Evolutionary conservation across 2,329 filamentous ascomycete genomes (phyloP).

Genomic region (Camptophora hylomeconis): DNA sequence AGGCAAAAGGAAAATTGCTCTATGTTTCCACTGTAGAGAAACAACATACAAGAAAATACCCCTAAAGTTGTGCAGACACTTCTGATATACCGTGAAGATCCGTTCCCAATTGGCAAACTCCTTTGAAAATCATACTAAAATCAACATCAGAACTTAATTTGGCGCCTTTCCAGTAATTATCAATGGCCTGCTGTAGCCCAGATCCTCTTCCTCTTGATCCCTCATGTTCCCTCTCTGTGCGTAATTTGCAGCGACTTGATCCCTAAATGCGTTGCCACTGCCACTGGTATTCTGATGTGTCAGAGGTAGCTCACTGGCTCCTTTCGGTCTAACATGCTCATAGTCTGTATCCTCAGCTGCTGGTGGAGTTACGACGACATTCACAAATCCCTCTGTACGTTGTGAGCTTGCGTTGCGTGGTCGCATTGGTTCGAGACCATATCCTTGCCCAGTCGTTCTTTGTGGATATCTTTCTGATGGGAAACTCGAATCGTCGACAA

Average conservation of each 20-base stretch:
- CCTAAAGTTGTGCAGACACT: too few species aligned
- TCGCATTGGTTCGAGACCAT: conserved; percentile 3
- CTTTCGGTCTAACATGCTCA: conserved; percentile 2
- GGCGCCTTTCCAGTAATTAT: too few species aligned
- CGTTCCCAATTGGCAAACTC: too few species aligned
- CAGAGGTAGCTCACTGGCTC: background rate
- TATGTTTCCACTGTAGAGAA: too few species aligned
- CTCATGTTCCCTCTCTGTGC: conserved; percentile 5
- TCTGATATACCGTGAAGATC: too few species aligned
- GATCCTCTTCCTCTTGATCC: conserved; percentile 2
- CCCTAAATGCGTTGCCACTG: conserved; percentile 9
- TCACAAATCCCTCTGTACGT: background rate
- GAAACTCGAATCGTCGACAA: conserved; percentile 3
- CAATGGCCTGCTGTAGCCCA: conserved; percentile 3
- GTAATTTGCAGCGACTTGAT: conserved; percentile 9
- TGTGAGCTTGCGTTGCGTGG: too few species aligned
- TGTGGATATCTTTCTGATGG: conserved; percentile 8
- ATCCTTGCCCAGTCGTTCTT: conserved; percentile 6
- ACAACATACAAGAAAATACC: too few species aligned
- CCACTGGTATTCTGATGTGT: conserved; percentile 1
- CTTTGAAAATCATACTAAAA: too few species aligned
- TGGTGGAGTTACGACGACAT: conserved; percentile 2
- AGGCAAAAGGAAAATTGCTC: too few species aligned
- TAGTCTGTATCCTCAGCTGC: conserved; percentile 9
- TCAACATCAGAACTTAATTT: too few species aligned